Conservation (phyloP, 2,329 filamentous ascomycete genomes). For the Lojkania enalia region DNA sequence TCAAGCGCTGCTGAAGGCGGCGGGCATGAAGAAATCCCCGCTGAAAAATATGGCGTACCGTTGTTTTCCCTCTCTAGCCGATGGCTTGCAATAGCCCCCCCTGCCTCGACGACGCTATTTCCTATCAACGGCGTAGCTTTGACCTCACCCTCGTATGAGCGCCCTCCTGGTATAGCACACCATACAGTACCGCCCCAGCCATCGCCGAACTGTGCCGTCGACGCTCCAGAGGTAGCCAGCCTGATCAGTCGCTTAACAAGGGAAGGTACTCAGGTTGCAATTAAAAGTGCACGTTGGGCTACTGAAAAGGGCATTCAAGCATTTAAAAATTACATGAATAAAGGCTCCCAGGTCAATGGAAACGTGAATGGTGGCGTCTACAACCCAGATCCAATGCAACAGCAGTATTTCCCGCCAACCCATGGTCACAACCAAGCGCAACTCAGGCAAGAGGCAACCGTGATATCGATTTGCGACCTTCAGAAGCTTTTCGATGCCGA, state of each 20-base stretch:
- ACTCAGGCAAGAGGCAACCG: constrained; percentile 64
- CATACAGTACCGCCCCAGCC: constrained; percentile 72
- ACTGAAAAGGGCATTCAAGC: constrained; percentile 76
- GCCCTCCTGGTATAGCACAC: constrained; percentile 59
- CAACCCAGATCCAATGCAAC: constrained; percentile 46
- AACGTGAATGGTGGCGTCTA: constrained; percentile 22
- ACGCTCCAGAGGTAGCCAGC: constrained; percentile 71
- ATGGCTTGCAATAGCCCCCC: constrained; percentile 78
- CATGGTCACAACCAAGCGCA: constrained; percentile 64
- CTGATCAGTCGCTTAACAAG: constrained; percentile 77
- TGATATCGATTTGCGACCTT: constrained; percentile 76
- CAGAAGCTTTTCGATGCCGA: constrained; percentile 58
- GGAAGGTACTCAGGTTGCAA: constrained; percentile 76
- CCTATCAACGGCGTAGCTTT: constrained; percentile 69
- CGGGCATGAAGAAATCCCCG: constrained; percentile 36
- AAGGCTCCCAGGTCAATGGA: constrained; percentile 29
- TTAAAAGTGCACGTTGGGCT: constrained; percentile 74
- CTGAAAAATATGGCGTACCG: constrained; percentile 58
- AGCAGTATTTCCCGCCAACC: constrained; percentile 72
- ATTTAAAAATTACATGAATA: constrained; percentile 80
- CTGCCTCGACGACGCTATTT: constrained; percentile 70
- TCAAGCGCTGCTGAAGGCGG: constrained; percentile 42
- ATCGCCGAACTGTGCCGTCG: constrained; percentile 66
- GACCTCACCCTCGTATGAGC: constrained; percentile 54
- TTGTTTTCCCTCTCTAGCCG: constrained; percentile 70